These are phyloP conservation scores for Diaporthe vaccinii DNA, from an alignment of 2,329 filamentous ascomycete genomes.

Conservation along the genomic window DNA sequence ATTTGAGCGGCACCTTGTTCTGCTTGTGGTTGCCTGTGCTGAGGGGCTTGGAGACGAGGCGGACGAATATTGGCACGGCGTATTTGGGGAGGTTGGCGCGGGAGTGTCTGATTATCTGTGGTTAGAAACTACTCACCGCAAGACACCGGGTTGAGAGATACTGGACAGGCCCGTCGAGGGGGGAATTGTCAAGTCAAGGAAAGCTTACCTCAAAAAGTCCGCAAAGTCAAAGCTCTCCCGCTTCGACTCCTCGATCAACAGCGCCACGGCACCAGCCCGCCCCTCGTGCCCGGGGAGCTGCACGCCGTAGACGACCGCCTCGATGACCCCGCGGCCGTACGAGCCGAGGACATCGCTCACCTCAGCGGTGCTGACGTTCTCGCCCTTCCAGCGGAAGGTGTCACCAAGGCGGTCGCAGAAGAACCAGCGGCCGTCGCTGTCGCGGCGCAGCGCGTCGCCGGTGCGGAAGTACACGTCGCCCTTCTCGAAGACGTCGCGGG, in stretches of 20 bases:
- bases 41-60: constrained; percentile 69
- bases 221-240: constrained; percentile 69
- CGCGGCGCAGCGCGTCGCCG: constrained; percentile 75
- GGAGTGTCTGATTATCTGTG: constrained; percentile 57
- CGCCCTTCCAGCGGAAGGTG: constrained; percentile 81
- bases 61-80: constrained; percentile 81
- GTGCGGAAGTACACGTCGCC: constrained; percentile 78
- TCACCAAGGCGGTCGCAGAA: constrained; percentile 79
- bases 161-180: background rate
- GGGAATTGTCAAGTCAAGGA: background rate
- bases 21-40: constrained; percentile 85
- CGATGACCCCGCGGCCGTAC: constrained; percentile 67
- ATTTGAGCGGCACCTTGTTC: constrained; percentile 79
- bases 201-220: constrained; percentile 65
- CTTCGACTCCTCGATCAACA: constrained; percentile 67
- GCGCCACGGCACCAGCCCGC: constrained; percentile 74
- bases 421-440: constrained; percentile 75
- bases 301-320: constrained; percentile 81
- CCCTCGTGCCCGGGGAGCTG: constrained; percentile 76
- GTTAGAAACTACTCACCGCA: background rate
- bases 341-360: constrained; percentile 74
- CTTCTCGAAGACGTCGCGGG: constrained; percentile 73
- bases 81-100: constrained; percentile 76
- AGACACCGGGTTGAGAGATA: background rate
- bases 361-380: constrained; percentile 77